A percentile compares a stretch with the other conserved stretches of the same genome.
phyloP scores from a whole-genome alignment of 148 eudicot genomes.

The Rhododendron molle region DNA sequence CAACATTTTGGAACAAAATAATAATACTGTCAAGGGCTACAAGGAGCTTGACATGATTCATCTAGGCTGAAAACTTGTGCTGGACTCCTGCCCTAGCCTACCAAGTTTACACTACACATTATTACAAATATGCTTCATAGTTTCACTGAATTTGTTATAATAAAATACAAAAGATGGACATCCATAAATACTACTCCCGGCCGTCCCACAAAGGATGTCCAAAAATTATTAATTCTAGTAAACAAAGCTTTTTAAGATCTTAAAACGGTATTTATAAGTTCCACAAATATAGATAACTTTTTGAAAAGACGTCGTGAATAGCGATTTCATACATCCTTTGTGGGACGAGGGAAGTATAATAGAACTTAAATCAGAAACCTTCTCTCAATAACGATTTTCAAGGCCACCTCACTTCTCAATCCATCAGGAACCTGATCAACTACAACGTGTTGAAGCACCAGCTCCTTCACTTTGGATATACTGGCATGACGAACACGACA shows the following conservation, averaged over 20 bases:
- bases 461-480: neutral
- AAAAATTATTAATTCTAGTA: no score
- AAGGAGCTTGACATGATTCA: no score
- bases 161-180: neutral
- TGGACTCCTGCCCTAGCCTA: neutral
- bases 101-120: neutral
- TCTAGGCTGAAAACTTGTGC: neutral
- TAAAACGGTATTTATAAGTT: no score
- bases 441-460: neutral
- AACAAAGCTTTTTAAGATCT: no score
- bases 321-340: neutral
- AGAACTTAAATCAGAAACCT: neutral
- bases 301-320: no score
- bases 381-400: neutral
- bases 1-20: no score
- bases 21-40: no score
- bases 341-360: neutral
- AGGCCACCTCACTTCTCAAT: neutral
- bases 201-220: no score
- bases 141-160: no score
- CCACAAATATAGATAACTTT: no score
- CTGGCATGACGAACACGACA: neutral
- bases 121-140: neutral
- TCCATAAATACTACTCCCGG: no score
- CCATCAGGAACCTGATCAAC: neutral